phyloP scores from a whole-genome alignment of 371 early-diverging fungal genomes.

The Apophysomyces sp. region DNA sequence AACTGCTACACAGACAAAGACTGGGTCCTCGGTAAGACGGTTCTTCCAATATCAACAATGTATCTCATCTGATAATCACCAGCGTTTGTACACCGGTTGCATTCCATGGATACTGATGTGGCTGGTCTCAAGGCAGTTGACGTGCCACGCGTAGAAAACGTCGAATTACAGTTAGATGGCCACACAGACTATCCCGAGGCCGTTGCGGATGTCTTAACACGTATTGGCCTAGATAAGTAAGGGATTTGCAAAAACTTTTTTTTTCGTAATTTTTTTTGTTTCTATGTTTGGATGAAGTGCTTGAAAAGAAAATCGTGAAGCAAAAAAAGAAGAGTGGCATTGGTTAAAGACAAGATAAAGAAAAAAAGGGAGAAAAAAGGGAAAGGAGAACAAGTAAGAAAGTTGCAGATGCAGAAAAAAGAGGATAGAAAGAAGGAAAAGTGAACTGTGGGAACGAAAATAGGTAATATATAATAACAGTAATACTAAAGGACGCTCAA shows the following conservation, averaged over 20 bases:
- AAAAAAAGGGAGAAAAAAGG: neutral
- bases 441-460: neutral
- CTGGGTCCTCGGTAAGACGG: constrained; percentile 73
- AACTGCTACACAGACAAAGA: constrained; percentile 90
- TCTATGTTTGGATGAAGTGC: neutral
- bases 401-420: neutral
- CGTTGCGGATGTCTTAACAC: constrained; percentile 23
- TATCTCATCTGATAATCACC: neutral
- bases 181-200: constrained; percentile 78
- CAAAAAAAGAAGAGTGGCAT: neutral
- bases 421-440: neutral
- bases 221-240: neutral
- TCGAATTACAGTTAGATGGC: constrained; percentile 79
- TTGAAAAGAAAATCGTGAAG: neutral
- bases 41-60: too few relatives aligned
- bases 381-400: neutral
- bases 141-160: constrained; percentile 71
- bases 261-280: neutral
- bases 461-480: constrained; percentile 1
- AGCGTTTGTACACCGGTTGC: constrained; percentile 75
- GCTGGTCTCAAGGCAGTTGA: constrained; percentile 80
- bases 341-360: neutral
- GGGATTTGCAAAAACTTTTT: neutral
- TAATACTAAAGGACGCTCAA: constrained; percentile 1
- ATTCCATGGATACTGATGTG: constrained; percentile 65